Evolutionary conservation across 1,139 yeast species (phyloP), one percentile per base, ranked within the genome.

Genomic region (Yamadazyma diospyri): DNA sequence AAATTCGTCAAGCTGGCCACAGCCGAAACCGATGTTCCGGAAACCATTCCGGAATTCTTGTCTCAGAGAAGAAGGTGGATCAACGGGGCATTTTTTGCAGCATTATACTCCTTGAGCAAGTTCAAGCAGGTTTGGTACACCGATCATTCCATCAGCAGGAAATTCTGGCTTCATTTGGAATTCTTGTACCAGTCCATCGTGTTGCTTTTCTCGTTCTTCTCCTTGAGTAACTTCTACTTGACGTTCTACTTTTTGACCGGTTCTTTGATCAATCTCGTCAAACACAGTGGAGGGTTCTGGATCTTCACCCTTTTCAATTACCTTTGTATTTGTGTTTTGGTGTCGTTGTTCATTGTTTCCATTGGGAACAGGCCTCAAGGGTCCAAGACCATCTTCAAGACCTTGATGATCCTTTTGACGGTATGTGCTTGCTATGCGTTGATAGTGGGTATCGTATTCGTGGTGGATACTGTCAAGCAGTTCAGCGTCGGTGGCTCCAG

Each of bases 1-100:
- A 87, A 87, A 53, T 89, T 89, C 55, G 97, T 92, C 34, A 83
- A 85, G 50, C 85, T 79, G 58, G 97, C 97, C 2, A 82, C 85
- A 17, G 98, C 97, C 46, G 97, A 89, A 55, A 92, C 98, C 0
- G 98, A 92, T 72, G 97, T 92, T 30, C 98, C 98, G 3, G 97
- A 89, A 53, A 69, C 79, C 5, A 70, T 89, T 29, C 76, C 97
- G 0, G 98, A 92, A 56, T 89, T 92, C 53, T 78, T 92, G 38
- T 80, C 95, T 11, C 98, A 92, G 61, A 79, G 98, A 65, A 78
- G 98, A 64, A 79, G 98, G 64, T 92, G 98, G 98, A 76, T 92
- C 35, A 92, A 92, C 57, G 98, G 98, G 63, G 96, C 98, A 0
- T 78, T 89, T 52, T 92, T 92, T 62, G 97, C 98, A 2, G 97